A percentile compares a stretch with the other conserved stretches of the same genome.
These are phyloP conservation scores for Trichomonas gallinae DNA, from an alignment of 208 protist genomes.

Conservation along the genomic window DNA sequence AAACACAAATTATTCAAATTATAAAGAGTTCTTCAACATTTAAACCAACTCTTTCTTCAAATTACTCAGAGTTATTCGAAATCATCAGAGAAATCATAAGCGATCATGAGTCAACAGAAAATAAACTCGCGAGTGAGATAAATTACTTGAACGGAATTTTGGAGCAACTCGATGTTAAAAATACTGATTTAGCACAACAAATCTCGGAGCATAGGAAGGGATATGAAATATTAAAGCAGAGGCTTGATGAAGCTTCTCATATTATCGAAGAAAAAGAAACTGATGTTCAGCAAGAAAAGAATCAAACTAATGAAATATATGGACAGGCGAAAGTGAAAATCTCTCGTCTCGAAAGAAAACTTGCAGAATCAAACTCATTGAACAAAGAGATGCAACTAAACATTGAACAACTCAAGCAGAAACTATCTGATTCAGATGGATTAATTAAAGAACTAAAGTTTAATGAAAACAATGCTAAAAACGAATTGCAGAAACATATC, in stretches of 20 bases:
- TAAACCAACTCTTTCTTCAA: neutral
- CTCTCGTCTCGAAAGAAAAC: neutral
- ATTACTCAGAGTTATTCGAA: neutral
- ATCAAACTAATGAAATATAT: neutral
- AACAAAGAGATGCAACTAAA: neutral
- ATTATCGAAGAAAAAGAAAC: neutral
- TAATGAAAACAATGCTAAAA: neutral
- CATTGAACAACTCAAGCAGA: neutral
- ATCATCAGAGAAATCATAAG: neutral
- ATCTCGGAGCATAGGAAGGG: neutral
- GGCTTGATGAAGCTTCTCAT: neutral
- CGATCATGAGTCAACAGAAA: neutral
- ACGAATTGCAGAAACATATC: neutral
- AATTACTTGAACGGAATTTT: neutral
- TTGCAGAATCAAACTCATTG: neutral
- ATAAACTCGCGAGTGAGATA: neutral
- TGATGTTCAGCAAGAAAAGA: neutral
- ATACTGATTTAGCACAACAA: neutral
- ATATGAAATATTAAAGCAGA: neutral
- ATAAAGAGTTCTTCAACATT: neutral
- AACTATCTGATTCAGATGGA: neutral
- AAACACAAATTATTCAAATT: neutral
- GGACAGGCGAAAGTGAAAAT: neutral
- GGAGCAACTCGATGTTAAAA: neutral
- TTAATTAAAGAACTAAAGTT: neutral